These are phyloP conservation scores for Wickerhamiella qilinensis DNA, from an alignment of 805 yeast species.

Conservation along the genomic window DNA sequence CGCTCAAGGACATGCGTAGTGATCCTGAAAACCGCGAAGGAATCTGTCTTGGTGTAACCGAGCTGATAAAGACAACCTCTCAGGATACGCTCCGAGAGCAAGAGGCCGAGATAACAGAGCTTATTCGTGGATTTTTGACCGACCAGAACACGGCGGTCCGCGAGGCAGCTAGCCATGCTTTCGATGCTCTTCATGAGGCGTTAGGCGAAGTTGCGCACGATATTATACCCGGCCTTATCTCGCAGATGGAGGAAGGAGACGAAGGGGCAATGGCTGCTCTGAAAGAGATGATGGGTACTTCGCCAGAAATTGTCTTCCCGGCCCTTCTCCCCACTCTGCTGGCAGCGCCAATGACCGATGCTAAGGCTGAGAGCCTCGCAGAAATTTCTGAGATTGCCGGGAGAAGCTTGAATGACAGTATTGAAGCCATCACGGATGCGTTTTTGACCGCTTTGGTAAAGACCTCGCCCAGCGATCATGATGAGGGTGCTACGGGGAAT, in stretches of 20 bases:
- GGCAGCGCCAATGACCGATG: slow-evolving; percentile 61
- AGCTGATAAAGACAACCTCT: slow-evolving; percentile 54
- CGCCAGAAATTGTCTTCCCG: slow-evolving; percentile 86
- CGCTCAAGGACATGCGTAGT: slow-evolving; percentile 47
- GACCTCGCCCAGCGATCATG: slow-evolving; percentile 15
- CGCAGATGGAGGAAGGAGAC: slow-evolving; percentile 37
- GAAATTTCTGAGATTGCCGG: slow-evolving; percentile 52
- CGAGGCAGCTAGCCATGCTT: slow-evolving; percentile 80
- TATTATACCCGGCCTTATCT: slow-evolving; percentile 67
- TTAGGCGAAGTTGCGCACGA: slow-evolving; percentile 81
- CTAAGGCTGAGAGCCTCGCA: slow-evolving; percentile 46
- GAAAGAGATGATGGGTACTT: slow-evolving; percentile 80
- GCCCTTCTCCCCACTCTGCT: slow-evolving; percentile 74
- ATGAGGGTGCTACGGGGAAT: slow-evolving; percentile 10
- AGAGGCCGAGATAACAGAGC: slow-evolving; percentile 52
- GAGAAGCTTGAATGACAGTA: slow-evolving; percentile 48
- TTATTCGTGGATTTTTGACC: slow-evolving; percentile 63
- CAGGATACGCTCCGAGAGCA: slow-evolving; percentile 43
- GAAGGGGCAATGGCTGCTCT: slow-evolving; percentile 67
- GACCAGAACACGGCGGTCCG: slow-evolving; percentile 64
- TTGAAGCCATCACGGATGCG: slow-evolving; percentile 42
- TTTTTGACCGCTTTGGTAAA: slow-evolving; percentile 46
- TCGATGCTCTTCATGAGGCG: slow-evolving; percentile 69
- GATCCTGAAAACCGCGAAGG: slow-evolving; percentile 89
- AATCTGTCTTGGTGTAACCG: slow-evolving; percentile 83